Percentiles rank a stretch among this genome's conserved stretches.
Conservation (phyloP, 257 asterid genomes). For the Solanum paucissectum region DNA sequence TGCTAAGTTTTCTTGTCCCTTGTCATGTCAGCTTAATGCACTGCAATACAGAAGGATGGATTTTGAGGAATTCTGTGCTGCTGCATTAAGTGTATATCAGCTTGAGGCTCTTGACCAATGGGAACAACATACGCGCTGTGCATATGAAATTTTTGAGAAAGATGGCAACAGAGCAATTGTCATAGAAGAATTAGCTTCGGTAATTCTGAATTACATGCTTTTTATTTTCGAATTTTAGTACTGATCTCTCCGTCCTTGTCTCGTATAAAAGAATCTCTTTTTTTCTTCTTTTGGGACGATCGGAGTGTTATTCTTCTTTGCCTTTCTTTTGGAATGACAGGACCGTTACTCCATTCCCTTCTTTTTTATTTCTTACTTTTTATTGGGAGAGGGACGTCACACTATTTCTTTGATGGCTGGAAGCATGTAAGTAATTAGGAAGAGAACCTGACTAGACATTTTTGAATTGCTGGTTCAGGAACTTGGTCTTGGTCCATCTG, state of each 20-base stretch:
- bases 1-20: conserved; percentile 11
- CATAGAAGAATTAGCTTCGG: conserved; percentile 92
- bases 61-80: conserved; percentile 88
- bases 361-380: neutral
- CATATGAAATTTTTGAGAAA: conserved; percentile 79
- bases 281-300: neutral
- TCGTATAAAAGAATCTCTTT: neutral
- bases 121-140: conserved; percentile 86
- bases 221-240: neutral
- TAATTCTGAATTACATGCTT: conserved; percentile 6
- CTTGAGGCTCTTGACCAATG: conserved; percentile 72
- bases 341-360: neutral
- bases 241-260: neutral
- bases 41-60: conserved; percentile 93
- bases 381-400: neutral
- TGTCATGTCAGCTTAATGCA: conserved; percentile 49
- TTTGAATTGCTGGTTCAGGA: conserved; percentile 34
- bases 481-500: conserved; percentile 71
- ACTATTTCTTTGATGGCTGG: neutral
- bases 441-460: neutral
- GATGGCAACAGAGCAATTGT: conserved; percentile 74
- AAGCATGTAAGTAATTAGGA: neutral
- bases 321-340: neutral
- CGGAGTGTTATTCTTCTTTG: neutral
- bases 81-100: conserved; percentile 63